Conservation (phyloP, 768 basidiomycete species). For the Termitomyces titanicus region DNA sequence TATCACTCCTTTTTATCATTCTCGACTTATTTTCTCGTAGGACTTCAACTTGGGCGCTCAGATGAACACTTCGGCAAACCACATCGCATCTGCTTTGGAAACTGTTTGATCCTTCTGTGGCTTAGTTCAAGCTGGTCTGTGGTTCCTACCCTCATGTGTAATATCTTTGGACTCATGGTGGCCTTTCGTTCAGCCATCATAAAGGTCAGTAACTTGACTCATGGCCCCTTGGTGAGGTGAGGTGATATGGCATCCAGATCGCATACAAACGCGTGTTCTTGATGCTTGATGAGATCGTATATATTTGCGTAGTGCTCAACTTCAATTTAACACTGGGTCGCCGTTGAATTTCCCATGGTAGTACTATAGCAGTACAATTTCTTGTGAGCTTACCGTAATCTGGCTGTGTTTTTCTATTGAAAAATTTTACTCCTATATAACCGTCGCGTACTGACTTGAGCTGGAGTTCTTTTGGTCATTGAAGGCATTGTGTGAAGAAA, state of each 20-base stretch:
- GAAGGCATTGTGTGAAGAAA: too few species aligned
- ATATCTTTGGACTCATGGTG: too few species aligned
- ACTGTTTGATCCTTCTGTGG: not conserved
- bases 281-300: too few species aligned
- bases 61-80: not conserved
- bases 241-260: too few species aligned
- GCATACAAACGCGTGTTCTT: too few species aligned
- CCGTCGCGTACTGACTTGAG: not conserved
- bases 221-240: too few species aligned
- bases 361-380: not conserved
- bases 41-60: not conserved
- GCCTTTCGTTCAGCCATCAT: too few species aligned
- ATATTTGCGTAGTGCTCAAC: too few species aligned
- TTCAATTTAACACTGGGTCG: too few species aligned
- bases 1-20: not conserved
- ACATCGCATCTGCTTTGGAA: not conserved
- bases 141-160: too few species aligned
- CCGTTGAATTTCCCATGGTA: not conserved
- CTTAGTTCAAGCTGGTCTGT: not conserved
- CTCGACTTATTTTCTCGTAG: not conserved
- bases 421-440: not conserved
- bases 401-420: too few species aligned
- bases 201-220: too few species aligned
- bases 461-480: not conserved
- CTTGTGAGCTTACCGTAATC: not conserved